These are phyloP conservation scores for Fusarium begoniae DNA, from an alignment of 2,329 filamentous ascomycete genomes.

Conservation along the genomic window DNA sequence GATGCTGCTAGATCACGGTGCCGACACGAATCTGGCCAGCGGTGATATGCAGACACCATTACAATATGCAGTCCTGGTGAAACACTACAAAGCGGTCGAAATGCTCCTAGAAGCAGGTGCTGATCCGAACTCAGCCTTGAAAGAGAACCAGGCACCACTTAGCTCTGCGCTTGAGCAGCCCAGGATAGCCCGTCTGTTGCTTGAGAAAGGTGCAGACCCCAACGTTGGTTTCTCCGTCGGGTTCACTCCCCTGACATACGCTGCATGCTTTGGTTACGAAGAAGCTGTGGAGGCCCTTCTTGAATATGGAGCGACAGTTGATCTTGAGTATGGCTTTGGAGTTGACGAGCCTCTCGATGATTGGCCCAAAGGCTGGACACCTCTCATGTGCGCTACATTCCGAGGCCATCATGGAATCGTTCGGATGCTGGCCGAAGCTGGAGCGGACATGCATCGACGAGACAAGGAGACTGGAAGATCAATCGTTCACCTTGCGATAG, in stretches of 20 bases:
- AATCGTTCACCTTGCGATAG: background rate
- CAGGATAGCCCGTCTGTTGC: background rate
- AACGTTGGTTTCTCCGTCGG: accelerated
- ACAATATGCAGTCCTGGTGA: accelerated
- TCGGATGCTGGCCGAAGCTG: background rate
- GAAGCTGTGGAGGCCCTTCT: background rate
- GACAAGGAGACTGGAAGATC: background rate
- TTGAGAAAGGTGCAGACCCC: background rate
- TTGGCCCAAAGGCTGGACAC: background rate
- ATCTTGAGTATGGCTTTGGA: background rate
- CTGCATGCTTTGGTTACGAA: accelerated
- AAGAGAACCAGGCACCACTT: background rate
- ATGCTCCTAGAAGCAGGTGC: background rate
- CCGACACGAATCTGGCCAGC: background rate
- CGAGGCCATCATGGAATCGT: background rate
- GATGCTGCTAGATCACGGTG: background rate
- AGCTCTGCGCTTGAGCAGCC: background rate
- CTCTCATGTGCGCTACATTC: background rate
- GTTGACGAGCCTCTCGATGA: background rate
- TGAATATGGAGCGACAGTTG: background rate
- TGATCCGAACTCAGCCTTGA: background rate
- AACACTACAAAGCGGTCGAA: accelerated
- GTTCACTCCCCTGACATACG: background rate
- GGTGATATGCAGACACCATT: background rate
- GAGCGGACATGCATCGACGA: background rate